Conservation (phyloP, 2,329 filamentous ascomycete genomes). For the Falciphora oryzae region DNA sequence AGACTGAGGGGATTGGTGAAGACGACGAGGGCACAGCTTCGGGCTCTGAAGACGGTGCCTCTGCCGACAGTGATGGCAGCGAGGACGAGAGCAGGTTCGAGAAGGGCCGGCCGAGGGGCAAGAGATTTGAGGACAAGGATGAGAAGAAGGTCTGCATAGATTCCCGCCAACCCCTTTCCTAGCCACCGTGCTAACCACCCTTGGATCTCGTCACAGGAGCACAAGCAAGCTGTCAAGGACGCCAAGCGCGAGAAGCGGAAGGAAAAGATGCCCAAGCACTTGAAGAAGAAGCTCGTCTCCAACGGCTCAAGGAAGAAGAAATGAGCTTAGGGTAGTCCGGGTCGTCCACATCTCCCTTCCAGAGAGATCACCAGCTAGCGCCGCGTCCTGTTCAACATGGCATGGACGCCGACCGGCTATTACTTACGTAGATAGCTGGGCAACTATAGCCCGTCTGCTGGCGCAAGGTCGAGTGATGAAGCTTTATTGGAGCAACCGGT, state of each 20-base stretch:
- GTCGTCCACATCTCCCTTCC: background rate
- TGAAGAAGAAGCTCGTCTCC: constrained; percentile 84
- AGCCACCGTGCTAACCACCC: constrained; percentile 14
- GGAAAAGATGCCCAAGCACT: constrained; percentile 91
- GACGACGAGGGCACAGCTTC: constrained; percentile 33
- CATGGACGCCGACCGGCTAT: background rate
- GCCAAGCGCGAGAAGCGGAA: constrained; percentile 90
- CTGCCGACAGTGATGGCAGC: constrained; percentile 36
- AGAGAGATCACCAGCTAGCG: background rate
- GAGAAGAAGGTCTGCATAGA: constrained; percentile 59
- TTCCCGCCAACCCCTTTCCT: background rate
- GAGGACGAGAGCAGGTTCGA: constrained; percentile 52
- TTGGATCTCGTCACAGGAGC: constrained; percentile 35
- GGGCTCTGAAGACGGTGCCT: constrained; percentile 30
- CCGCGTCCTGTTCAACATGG: too few relatives aligned
- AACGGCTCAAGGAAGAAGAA: constrained; percentile 58
- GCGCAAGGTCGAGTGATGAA: constrained; percentile 16
- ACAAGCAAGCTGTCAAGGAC: constrained; percentile 90
- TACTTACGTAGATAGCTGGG: background rate
- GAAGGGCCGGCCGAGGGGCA: constrained; percentile 68
- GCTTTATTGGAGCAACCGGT: background rate
- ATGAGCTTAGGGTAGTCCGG: constrained; percentile 18
- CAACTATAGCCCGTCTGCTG: too few relatives aligned
- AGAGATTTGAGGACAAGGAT: constrained; percentile 87
- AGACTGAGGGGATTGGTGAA: constrained; percentile 27